Evolutionary conservation across 1,139 yeast species (phyloP).

Genomic region (Candida sanyaensis): DNA sequence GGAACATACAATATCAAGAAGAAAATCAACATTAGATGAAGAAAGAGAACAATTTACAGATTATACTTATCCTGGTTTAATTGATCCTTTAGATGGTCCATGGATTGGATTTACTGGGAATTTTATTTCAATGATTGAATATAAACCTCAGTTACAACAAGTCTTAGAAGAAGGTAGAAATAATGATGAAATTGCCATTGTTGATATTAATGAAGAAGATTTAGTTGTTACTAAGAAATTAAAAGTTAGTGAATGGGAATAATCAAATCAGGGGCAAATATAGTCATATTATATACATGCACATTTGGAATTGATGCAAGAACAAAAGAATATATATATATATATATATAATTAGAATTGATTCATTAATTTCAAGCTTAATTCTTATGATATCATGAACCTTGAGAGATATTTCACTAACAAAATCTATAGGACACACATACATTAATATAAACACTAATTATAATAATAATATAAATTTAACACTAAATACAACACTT

Average conservation of each 20-base stretch:
- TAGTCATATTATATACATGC: too few relatives aligned
- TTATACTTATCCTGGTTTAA: slow-evolving; percentile 51
- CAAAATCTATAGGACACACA: too few relatives aligned
- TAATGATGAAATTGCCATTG: slow-evolving; percentile 11
- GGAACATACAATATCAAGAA: slow-evolving; percentile 17
- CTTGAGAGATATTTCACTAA: too few relatives aligned
- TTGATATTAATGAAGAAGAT: slow-evolving; percentile 26
- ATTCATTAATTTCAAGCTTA: too few relatives aligned
- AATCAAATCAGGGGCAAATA: too few relatives aligned
- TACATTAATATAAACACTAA: too few relatives aligned
- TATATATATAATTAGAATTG: not conserved
- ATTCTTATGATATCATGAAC: too few relatives aligned
- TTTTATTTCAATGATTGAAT: slow-evolving; percentile 42
- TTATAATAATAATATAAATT: too few relatives aligned
- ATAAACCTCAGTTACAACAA: slow-evolving; percentile 14
- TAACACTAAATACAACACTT: too few relatives aligned
- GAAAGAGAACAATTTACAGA: slow-evolving; percentile 53
- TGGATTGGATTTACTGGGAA: slow-evolving; percentile 62
- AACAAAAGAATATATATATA: too few relatives aligned
- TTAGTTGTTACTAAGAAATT: slow-evolving; percentile 32
- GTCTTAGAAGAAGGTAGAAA: slow-evolving; percentile 11
- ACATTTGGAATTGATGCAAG: not conserved
- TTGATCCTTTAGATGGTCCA: slow-evolving; percentile 54
- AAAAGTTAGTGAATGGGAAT: slow-evolving; percentile 42
- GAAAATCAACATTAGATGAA: slow-evolving; percentile 55